Evolutionary conservation across 2,329 filamentous ascomycete species (phyloP), one percentile per base, ranked within the genome.

Genomic region (Pyrenochaeta sp.): DNA sequence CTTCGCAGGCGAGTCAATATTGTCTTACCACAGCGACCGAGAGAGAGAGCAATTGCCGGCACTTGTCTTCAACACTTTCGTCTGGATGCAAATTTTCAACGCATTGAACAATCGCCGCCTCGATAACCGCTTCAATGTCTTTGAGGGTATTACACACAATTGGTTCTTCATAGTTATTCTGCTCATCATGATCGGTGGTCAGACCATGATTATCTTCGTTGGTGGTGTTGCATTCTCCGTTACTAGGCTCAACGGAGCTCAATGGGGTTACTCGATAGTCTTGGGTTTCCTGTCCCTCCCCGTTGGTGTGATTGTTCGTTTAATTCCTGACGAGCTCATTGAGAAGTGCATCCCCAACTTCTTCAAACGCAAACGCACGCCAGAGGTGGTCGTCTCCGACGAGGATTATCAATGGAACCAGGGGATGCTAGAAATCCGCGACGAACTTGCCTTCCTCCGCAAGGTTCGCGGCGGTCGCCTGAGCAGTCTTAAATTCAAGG

Each of bases 11-110:
- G 78, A 78, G 57, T 80, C 72, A 34, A 87, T 92, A 13, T 82
- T 92, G n/a, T 81, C 81, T 8, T 87, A 89, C 66, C 75, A 84
- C 13, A 80, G 80, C 30, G 67, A 73, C 0, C 75, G 79, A 3
- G 78, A 83, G 30, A 69, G 80, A 34, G 74, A 85, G 7, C 73
- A 78, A 13, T 83, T 96, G 58, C 83, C 88, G 54, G 96, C 93
- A 2, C 84, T 98, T 47, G 91, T 98, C 7, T 98, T 98, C 85
- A 98, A 98, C 82, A 95, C 92, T 0, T 98, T 98, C 74, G 94
- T 97, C 52, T 98, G 94, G 94, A 97, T 98, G 93, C 94, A 98
- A 71, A 96, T 98, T 69, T 98, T 98, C 83, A 98, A 98, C 79
- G 91, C 96, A 74, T 91, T 96, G 86, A 98, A 98, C 82, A 97